Base-by-base conservation (phyloP, 768 basidiomycete species). In the Podaxis carcinomalis region DNA sequence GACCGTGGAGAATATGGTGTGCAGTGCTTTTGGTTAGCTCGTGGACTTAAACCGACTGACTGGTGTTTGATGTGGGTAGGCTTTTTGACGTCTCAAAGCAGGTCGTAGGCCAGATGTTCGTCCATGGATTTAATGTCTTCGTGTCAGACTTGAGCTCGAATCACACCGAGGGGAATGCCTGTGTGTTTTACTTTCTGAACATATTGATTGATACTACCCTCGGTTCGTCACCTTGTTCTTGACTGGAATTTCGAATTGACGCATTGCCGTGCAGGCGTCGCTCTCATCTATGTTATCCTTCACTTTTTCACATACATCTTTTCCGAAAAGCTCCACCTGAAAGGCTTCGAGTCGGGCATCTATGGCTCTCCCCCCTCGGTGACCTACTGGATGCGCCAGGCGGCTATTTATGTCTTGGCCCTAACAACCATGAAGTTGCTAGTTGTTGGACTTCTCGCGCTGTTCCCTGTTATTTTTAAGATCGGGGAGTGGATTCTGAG, bases 41-140 rank as follows among this genome's bases (percentile, higher is more conserved):
- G 32, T 40, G 21, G 49, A 53, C 16, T 42, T 46, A 39, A 37
- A n/a, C 37, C 3, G 39, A 58, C 47, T 35, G 27, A 55, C 53
- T 23, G 60, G 16, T 27, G 19, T 19, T 55, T 49, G 52, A 25
- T 44, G 59, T 49, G 59, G 42, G 42, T 49, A 93, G 92, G 93
- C 70, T 90, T n/a, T 94, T 92, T 71, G 95, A 97, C 68, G 90
- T 97, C 4, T 89, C 88, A 2, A 97, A 97, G 72, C 95, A 98
- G 77, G 77, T 97, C 57, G 80, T 90, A 13, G 96, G 92, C 50
- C 89, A 92, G 68, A 79, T 89, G 77, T 89, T 91, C 67, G 85
- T 94, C 3, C 92, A 95, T 68, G 83, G 82, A 2, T 77, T 84
- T 46, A 95, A 95, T 70, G 81, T 94, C 21, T 75, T 93, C 37